Conservation (phyloP, 2,329 filamentous ascomycete genomes). For the Nemania abortiva region DNA sequence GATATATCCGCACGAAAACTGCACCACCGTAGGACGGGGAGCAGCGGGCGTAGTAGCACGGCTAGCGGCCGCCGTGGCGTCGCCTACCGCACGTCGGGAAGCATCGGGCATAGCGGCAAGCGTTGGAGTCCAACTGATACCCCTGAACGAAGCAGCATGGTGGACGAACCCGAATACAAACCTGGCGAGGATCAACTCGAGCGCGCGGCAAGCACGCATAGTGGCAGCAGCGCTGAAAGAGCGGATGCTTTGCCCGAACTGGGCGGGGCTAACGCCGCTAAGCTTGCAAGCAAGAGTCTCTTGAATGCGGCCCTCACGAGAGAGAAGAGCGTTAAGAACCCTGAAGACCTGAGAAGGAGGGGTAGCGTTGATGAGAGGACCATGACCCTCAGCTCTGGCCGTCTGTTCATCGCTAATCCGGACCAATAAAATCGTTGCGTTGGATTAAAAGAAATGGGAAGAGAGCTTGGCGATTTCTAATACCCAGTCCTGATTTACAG, state of each 20-base stretch:
- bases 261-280: slow-evolving; percentile 55
- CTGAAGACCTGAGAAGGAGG: slow-evolving; percentile 78
- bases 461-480: slow-evolving; percentile 14
- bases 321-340: slow-evolving; percentile 74
- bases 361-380: slow-evolving; percentile 88
- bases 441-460: neutral
- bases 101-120: slow-evolving; percentile 56
- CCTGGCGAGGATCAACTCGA: slow-evolving; percentile 48
- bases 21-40: slow-evolving; percentile 78
- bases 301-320: slow-evolving; percentile 69
- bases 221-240: slow-evolving; percentile 70
- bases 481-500: slow-evolving; percentile 34
- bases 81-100: slow-evolving; percentile 65
- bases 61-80: slow-evolving; percentile 64
- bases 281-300: slow-evolving; percentile 69
- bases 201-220: slow-evolving; percentile 63
- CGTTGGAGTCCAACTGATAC: slow-evolving; percentile 68
- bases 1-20: slow-evolving; percentile 63
- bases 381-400: slow-evolving; percentile 77
- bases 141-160: slow-evolving; percentile 67
- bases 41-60: slow-evolving; percentile 79
- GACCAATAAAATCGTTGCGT: slow-evolving; percentile 61
- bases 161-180: slow-evolving; percentile 55
- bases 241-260: slow-evolving; percentile 72
- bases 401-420: slow-evolving; percentile 88